Evolutionary conservation across 306 rosid genomes (phyloP), one percentile per base, ranked within the genome.

Genomic region (Castanea sativa): DNA sequence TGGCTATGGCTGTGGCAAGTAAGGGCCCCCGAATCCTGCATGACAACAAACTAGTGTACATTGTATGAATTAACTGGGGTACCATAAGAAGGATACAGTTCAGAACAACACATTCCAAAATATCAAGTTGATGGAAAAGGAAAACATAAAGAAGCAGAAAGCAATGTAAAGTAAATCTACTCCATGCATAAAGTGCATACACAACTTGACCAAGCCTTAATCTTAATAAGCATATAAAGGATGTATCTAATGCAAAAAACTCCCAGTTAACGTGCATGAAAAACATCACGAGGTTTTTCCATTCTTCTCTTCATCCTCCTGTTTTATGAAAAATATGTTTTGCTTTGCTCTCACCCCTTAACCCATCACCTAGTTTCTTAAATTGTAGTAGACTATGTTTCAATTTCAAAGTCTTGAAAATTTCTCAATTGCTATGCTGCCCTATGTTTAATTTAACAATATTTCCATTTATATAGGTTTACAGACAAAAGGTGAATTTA

Each of bases 201-300:
- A 61, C 43, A 38, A 38, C 43, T 38, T 7, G 1, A 38, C 43
- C 43, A 38, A 38, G 1, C 43, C 43, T 5, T 38, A 38, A 38
- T 5, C 8, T 38, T 38, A 38, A 38, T 38, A 1, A 5, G 33
- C 15, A 29, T 29, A 29, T 29, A 29, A 29, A 29, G 32, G 32
- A 2, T 29, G 32, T 29, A 29, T 3, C 32, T 29, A 29, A 29
- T 29, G 32, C 32, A 29, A 29, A 29, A 29, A 29, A 29, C 32
- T 29, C 32, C 0, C 32, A 29, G 32, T 29, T 29, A 29, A 29
- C 2, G 4, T 29, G 32, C 32, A 29, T 61, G 25, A 12, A 61
- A 25, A 25, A 27, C 89, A 87, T n/a, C 89, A 90, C 18, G 90
- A 92, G 97, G 97, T 92, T 86, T 60, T 89, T 79, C 52, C 76